Conservation (phyloP, 2,329 filamentous ascomycete genomes). For the Bipolaris bicolor region DNA sequence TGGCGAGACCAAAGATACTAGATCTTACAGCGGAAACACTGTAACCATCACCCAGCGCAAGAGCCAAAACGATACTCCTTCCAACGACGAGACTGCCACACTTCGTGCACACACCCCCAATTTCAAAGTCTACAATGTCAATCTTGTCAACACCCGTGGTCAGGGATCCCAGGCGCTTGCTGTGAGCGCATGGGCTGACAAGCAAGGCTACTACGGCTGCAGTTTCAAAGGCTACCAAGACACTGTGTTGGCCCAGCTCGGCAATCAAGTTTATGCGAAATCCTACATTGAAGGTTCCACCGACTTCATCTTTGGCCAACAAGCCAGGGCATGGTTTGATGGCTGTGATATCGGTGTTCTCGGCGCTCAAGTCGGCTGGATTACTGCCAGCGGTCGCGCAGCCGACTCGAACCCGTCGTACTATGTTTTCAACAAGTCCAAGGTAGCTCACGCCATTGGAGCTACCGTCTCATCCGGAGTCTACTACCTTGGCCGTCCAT, state of each 20-base stretch:
- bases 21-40: slow-evolving; percentile 60
- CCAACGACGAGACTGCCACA: slow-evolving; percentile 62
- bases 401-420: slow-evolving; percentile 49
- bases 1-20: slow-evolving; percentile 62
- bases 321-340: slow-evolving; percentile 60
- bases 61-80: slow-evolving; percentile 56
- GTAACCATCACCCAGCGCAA: slow-evolving; percentile 61
- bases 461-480: slow-evolving; percentile 49
- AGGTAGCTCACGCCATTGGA: slow-evolving; percentile 51
- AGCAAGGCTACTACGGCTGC: slow-evolving; percentile 65
- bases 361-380: slow-evolving; percentile 49
- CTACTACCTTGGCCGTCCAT: slow-evolving; percentile 61
- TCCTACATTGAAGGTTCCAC: slow-evolving; percentile 64
- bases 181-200: slow-evolving; percentile 57
- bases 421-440: slow-evolving; percentile 63
- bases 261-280: slow-evolving; percentile 62
- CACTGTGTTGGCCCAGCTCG: slow-evolving; percentile 54
- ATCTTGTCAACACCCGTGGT: slow-evolving; percentile 56
- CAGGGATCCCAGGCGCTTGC: slow-evolving; percentile 60
- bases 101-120: slow-evolving; percentile 56
- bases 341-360: slow-evolving; percentile 57
- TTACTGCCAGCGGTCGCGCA: slow-evolving; percentile 46
- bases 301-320: slow-evolving; percentile 66
- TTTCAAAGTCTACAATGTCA: slow-evolving; percentile 69
- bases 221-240: slow-evolving; percentile 64